Conservation (phyloP, 495 filamentous ascomycete genomes). For the Penicillium longicatenatum region DNA sequence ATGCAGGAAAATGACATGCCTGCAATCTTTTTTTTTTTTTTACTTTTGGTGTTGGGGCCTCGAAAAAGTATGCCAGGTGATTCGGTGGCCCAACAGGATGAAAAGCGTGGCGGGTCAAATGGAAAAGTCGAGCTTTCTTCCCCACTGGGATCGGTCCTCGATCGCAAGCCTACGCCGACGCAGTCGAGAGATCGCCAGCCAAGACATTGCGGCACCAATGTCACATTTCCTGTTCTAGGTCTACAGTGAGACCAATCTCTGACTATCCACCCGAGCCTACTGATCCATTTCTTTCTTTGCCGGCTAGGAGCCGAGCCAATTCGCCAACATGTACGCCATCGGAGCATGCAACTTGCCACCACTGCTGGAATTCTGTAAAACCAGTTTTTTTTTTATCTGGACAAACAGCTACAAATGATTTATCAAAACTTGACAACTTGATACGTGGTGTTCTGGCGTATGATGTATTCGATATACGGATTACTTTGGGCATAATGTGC, state of each 20-base stretch:
- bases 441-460: background rate
- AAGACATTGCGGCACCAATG: constrained; percentile 4
- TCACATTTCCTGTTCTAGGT: constrained; percentile 3
- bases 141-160: constrained; percentile 10
- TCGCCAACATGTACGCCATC: background rate
- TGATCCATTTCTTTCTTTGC: constrained; percentile 1
- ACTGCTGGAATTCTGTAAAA: background rate
- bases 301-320: background rate
- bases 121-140: constrained; percentile 17
- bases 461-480: background rate
- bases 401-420: background rate
- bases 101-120: constrained; percentile 1
- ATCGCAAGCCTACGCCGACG: constrained; percentile 16
- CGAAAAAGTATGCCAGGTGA: background rate
- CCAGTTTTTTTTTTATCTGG: background rate
- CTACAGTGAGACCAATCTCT: background rate
- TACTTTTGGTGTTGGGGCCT: background rate
- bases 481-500: background rate
- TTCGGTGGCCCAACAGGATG: background rate
- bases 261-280: background rate
- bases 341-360: background rate
- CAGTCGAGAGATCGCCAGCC: constrained; percentile 9
- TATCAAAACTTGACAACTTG: background rate
- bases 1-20: background rate
- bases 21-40: background rate